Evolutionary conservation across 2,329 filamentous ascomycete species (phyloP).

Genomic region (Zymoseptoria passerinii): DNA sequence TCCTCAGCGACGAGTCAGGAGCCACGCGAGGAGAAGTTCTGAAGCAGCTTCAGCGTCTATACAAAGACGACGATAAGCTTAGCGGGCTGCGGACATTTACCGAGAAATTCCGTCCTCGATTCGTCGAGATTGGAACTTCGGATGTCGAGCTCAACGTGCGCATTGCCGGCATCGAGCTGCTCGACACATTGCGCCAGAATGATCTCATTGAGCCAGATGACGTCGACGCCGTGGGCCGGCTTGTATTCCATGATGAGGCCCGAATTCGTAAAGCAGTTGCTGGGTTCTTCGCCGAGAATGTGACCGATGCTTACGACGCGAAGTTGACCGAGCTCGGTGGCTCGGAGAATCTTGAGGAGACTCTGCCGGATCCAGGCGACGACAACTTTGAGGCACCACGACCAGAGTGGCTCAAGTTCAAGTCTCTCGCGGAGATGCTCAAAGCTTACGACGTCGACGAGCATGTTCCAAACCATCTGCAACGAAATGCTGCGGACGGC

Average conservation of each 20-base stretch:
- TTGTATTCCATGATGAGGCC: conserved; percentile 81
- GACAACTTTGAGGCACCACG: conserved; percentile 54
- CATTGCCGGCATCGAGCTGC: conserved; percentile 68
- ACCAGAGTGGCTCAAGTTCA: conserved; percentile 81
- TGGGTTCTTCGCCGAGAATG: conserved; percentile 80
- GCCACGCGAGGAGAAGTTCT: conserved; percentile 77
- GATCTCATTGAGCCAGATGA: conserved; percentile 86
- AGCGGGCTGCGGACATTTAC: conserved; percentile 77
- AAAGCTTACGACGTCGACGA: conserved; percentile 63
- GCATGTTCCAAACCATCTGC: conserved; percentile 40
- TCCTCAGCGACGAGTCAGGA: conserved; percentile 72
- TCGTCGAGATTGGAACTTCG: conserved; percentile 86
- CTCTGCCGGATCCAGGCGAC: conserved; percentile 63
- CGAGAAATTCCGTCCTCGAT: conserved; percentile 74
- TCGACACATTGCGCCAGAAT: conserved; percentile 72
- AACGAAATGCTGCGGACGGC: conserved; percentile 31
- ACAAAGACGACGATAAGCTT: conserved; percentile 71
- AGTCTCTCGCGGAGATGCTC: conserved; percentile 78
- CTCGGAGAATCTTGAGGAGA: conserved; percentile 65
- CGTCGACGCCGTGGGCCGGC: conserved; percentile 75
- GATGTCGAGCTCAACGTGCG: conserved; percentile 78
- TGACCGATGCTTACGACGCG: conserved; percentile 70
- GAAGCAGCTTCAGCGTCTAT: conserved; percentile 70
- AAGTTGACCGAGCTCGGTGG: conserved; percentile 81
- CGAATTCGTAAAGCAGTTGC: conserved; percentile 83